phyloP scores from a whole-genome alignment of 2,329 filamentous ascomycete genomes.

The Metarhizium rileyi region DNA sequence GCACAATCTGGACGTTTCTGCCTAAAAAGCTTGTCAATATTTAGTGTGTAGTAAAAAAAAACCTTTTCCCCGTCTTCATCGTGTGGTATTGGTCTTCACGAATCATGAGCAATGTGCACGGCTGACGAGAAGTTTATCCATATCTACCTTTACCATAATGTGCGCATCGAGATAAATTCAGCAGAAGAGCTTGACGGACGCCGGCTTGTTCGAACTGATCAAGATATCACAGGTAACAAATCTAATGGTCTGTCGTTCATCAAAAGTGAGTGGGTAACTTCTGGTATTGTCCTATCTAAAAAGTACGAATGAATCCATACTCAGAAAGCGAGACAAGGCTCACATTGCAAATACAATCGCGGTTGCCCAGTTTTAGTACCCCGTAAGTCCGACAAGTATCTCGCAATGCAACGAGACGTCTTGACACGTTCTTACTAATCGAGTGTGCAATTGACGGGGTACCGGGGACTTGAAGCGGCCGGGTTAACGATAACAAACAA shows the following conservation, averaged over 20 bases:
- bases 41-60: constrained; percentile 13
- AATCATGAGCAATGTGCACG: too few relatives aligned
- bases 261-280: constrained; percentile 51
- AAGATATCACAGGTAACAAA: neutral
- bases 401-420: constrained; percentile 1
- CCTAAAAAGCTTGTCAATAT: constrained; percentile 64
- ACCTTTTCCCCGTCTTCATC: too few relatives aligned
- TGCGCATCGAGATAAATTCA: too few relatives aligned
- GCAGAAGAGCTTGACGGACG: too few relatives aligned
- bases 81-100: too few relatives aligned
- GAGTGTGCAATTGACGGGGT: neutral
- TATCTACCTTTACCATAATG: too few relatives aligned
- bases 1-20: constrained; percentile 81
- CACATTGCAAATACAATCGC: constrained; percentile 17
- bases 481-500: constrained; percentile 4
- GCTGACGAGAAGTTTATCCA: too few relatives aligned
- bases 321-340: constrained; percentile 53
- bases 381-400: neutral
- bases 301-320: constrained; percentile 44
- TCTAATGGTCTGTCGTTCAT: neutral
- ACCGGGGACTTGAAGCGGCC: neutral
- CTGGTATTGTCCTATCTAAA: constrained; percentile 45
- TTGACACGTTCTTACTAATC: neutral
- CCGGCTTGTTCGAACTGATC: too few relatives aligned
- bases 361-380: neutral